Conservation (phyloP, 164 flowering plant species). For the Vitis labrusca region DNA sequence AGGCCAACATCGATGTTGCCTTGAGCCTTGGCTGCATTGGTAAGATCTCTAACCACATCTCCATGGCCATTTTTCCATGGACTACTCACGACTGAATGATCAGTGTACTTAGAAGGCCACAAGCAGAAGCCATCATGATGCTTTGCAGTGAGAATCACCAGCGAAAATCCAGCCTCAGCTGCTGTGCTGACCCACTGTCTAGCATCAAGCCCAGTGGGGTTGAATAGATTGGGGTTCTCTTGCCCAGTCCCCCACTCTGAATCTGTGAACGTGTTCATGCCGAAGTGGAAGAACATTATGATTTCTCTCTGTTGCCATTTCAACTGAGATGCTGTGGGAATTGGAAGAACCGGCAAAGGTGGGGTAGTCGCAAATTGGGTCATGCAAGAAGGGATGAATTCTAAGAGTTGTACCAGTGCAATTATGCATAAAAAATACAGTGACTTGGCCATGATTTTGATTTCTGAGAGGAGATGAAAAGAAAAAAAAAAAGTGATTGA, state of each 20-base stretch:
- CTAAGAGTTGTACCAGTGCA: constrained; percentile 4
- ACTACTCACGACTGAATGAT: constrained; percentile 68
- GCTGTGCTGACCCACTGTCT: constrained; percentile 73
- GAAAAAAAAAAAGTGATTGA: neutral
- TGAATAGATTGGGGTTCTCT: constrained; percentile 65
- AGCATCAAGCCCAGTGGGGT: constrained; percentile 62
- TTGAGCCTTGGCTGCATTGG: constrained; percentile 47
- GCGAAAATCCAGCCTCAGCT: constrained; percentile 50
- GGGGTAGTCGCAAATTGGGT: constrained; percentile 39
- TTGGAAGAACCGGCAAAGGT: constrained; percentile 81
- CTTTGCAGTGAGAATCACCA: constrained; percentile 83
- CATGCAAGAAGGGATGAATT: neutral
- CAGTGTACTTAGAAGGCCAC: constrained; percentile 88
- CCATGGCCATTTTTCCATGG: constrained; percentile 78
- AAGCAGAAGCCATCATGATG: constrained; percentile 95
- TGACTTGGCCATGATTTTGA: constrained; percentile 5
- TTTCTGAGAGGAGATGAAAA: neutral
- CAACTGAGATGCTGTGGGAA: constrained; percentile 71
- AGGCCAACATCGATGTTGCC: constrained; percentile 67
- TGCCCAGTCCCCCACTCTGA: constrained; percentile 94
- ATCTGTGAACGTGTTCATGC: constrained; percentile 87
- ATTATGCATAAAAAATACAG: constrained; percentile 1
- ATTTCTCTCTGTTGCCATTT: constrained; percentile 92
- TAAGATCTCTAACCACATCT: constrained; percentile 73
- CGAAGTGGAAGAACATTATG: constrained; percentile 90